Evolutionary conservation across 1,284 basidiomycete species (phyloP), one percentile per base, ranked within the genome.

Genomic region (Leccinum brunneo-olivaceum): DNA sequence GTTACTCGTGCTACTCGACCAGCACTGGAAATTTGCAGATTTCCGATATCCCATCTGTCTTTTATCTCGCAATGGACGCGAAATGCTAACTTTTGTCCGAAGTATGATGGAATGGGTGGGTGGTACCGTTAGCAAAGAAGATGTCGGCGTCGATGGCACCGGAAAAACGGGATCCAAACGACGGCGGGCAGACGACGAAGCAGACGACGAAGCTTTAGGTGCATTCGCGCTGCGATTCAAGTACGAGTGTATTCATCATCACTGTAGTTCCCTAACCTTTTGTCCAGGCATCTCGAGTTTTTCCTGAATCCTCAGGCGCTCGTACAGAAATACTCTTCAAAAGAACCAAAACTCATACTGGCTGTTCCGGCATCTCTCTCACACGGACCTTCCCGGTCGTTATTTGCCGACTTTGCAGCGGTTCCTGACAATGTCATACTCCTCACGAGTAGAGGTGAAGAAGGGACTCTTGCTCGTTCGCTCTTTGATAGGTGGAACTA

Each of bases 41-140:
- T 76, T 89, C 20, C 77, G 76, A 56, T 83, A 76, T 58, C 94
- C 95, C 0, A 86, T 99, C 24, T 98, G 95, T 61, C 76, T 99
- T 15, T 77, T 98, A 34, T 90, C 89, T 47, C 76, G 84, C 25
- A 95, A 91, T 2, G 93, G 88, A 2, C 81, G 85, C 51, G 95
- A 98, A 64, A 95, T 98, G 81, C 70, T 98, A 29, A 88, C 90
- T 2, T 93, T 95, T 56, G 90, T 96, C 14, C 73, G 93, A 44
- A 95, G 90, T 71, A 88, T 98, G 83, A 95, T 98, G 79, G 96
- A 98, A 63, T 98, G 95, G 94, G 83, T 98, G 56, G 92, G 94
- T 12, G 91, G 92, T 7, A 90, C 90, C 1, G 84, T 96, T 50
- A 90, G 83, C 54, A 90, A 90, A 58, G 86, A 90, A 55, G 88